Evolutionary conservation across 139 green algal genomes (phyloP).

Genomic region (Chlamydomonas eustigma): DNA sequence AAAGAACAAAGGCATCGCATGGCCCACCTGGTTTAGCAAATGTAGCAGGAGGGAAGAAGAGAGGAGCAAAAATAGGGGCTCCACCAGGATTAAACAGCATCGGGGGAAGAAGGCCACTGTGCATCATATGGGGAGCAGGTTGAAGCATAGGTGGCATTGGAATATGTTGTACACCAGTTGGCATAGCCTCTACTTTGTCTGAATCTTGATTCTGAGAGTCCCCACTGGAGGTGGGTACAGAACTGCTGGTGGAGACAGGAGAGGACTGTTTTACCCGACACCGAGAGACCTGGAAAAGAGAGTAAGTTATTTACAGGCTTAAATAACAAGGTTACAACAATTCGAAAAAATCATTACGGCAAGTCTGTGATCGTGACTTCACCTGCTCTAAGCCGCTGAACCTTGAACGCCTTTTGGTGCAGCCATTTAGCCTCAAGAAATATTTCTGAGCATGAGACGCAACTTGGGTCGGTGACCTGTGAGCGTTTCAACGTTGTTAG

Average conservation of each 20-base stretch:
- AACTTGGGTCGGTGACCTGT: conserved; percentile 45
- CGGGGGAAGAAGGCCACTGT: no score
- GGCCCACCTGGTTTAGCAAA: background rate
- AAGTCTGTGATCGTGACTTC: no score
- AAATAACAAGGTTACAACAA: no score
- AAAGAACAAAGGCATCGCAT: no score
- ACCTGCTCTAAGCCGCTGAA: conserved; percentile 52
- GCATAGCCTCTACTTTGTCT: no score
- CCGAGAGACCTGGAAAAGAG: background rate
- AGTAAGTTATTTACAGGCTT: background rate
- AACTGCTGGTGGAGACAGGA: no score
- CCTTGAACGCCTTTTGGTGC: conserved; percentile 68
- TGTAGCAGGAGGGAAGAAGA: background rate
- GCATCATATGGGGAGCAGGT: no score
- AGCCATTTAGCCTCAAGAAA: conserved; percentile 71
- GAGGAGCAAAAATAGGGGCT: background rate
- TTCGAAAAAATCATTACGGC: no score
- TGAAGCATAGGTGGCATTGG: background rate
- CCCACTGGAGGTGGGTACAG: no score
- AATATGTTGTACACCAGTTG: no score
- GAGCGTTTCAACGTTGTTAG: background rate
- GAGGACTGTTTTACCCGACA: background rate
- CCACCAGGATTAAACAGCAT: no score
- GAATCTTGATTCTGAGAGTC: no score
- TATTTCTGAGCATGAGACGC: conserved; percentile 92